Evolutionary conservation across 2,329 filamentous ascomycete genomes (phyloP).

Genomic region (Aspergillaceae sp.): DNA sequence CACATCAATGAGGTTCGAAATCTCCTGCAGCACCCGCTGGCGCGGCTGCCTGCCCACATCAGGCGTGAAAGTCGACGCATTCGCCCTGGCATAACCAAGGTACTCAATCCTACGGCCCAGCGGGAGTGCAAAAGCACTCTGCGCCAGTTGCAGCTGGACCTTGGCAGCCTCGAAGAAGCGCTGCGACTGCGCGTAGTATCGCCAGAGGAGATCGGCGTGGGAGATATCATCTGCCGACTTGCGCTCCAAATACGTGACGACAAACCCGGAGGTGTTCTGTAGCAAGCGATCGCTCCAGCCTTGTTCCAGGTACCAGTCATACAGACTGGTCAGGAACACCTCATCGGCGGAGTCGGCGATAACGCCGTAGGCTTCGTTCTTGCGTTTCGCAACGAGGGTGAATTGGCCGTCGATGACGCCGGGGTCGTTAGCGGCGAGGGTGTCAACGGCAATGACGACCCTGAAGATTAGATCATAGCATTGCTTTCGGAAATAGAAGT

Average conservation of each 20-base stretch:
- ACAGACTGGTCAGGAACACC: slow-evolving; percentile 92
- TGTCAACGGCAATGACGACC: slow-evolving; percentile 71
- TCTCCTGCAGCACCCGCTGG: slow-evolving; percentile 75
- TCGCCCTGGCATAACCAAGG: slow-evolving; percentile 81
- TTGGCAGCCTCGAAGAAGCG: slow-evolving; percentile 79
- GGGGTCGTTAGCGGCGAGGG: slow-evolving; percentile 57
- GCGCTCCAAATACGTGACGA: slow-evolving; percentile 75
- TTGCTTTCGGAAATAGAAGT: slow-evolving; percentile 61
- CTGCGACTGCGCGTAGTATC: slow-evolving; percentile 78
- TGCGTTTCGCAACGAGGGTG: slow-evolving; percentile 67
- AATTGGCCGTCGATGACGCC: slow-evolving; percentile 69
- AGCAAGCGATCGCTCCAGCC: slow-evolving; percentile 80
- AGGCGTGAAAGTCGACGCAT: slow-evolving; percentile 73
- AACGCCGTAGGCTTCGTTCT: slow-evolving; percentile 80
- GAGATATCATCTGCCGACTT: slow-evolving; percentile 62
- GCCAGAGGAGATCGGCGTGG: slow-evolving; percentile 85
- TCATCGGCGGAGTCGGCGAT: slow-evolving; percentile 84
- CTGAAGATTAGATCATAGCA: slow-evolving; percentile 84
- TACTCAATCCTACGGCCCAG: slow-evolving; percentile 82
- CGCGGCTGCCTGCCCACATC: slow-evolving; percentile 71
- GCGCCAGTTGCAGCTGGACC: slow-evolving; percentile 75
- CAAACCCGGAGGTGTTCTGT: slow-evolving; percentile 72
- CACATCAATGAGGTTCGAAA: slow-evolving; percentile 79
- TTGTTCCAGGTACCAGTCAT: slow-evolving; percentile 89
- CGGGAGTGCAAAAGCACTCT: slow-evolving; percentile 69